phyloP scores from a whole-genome alignment of 352 stramenopile species.

The Phytophthora meadii region DNA sequence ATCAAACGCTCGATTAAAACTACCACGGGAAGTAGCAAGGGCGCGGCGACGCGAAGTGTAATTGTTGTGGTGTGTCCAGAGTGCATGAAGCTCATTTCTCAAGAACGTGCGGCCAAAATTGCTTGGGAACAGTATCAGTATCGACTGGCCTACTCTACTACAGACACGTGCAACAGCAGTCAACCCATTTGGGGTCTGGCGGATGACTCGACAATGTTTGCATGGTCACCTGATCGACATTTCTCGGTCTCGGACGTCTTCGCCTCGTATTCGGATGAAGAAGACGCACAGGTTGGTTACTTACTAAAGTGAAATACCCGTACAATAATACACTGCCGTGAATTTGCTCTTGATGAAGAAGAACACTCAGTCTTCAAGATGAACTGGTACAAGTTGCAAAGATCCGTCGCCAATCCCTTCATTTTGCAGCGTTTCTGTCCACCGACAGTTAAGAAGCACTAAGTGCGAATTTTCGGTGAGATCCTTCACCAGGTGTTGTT shows the following conservation, averaged over 20 bases:
- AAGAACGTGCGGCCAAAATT: slow-evolving; percentile 12
- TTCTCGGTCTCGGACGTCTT: slow-evolving; percentile 21
- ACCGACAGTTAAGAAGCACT: no score
- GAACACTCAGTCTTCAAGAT: no score
- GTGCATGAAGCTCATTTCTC: slow-evolving; percentile 4
- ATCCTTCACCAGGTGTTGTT: no score
- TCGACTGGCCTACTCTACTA: slow-evolving; percentile 11
- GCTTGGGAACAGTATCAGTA: slow-evolving; percentile 24
- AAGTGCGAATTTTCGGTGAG: no score
- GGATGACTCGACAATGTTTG: slow-evolving; percentile 20
- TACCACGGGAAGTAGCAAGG: slow-evolving; percentile 12
- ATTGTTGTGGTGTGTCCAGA: slow-evolving; percentile 12
- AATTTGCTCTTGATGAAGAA: no score
- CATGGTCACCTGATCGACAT: slow-evolving; percentile 12
- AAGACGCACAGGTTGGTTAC: neutral
- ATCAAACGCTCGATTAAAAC: slow-evolving; percentile 21
- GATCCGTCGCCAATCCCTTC: no score
- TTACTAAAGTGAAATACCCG: neutral
- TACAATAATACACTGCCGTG: no score
- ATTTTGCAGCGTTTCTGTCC: no score
- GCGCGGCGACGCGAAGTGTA: slow-evolving; percentile 9
- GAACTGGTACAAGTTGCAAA: no score
- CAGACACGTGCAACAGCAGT: slow-evolving; percentile 16
- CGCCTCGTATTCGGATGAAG: slow-evolving; percentile 1
- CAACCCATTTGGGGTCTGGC: slow-evolving; percentile 15